phyloP scores from a whole-genome alignment of 176 grass and related monocot species.

The Juncus inflexus region DNA sequence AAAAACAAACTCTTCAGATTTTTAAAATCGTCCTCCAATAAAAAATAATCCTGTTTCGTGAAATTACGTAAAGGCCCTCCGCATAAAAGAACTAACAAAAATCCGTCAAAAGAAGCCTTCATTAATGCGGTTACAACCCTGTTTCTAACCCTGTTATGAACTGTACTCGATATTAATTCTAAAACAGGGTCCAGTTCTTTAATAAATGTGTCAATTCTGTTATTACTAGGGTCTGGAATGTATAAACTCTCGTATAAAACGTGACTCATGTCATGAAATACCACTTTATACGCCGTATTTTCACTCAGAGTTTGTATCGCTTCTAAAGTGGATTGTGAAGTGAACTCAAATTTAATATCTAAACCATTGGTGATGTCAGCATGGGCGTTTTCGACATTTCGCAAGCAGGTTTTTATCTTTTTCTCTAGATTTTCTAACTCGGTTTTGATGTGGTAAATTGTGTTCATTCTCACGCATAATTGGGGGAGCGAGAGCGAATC shows the following conservation, averaged over 20 bases:
- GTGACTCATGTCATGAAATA: constrained; percentile 75
- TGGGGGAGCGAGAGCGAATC: constrained; percentile 63
- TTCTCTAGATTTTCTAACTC: constrained; percentile 90
- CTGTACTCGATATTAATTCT: constrained; percentile 72
- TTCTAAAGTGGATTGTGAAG: constrained; percentile 72
- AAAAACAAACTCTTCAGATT: constrained; percentile 72
- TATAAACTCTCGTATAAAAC: constrained; percentile 83
- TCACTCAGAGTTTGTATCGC: constrained; percentile 80
- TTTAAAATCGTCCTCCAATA: constrained; percentile 80
- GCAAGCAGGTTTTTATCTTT: constrained; percentile 86
- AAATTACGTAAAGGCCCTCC: constrained; percentile 82
- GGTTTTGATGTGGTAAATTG: constrained; percentile 63
- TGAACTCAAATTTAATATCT: constrained; percentile 87
- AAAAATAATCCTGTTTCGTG: constrained; percentile 52
- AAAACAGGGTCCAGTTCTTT: constrained; percentile 80
- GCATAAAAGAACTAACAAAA: constrained; percentile 85
- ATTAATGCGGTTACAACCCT: constrained; percentile 84
- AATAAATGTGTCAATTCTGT: constrained; percentile 58
- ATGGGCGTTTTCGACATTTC: constrained; percentile 91
- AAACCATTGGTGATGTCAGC: constrained; percentile 77
- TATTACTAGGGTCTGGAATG: constrained; percentile 52
- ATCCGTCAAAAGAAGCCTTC: constrained; percentile 90
- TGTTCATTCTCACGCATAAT: constrained; percentile 85
- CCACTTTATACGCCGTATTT: constrained; percentile 86
- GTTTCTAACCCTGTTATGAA: constrained; percentile 85